Evolutionary conservation across 108 stramenopile genomes (phyloP), one percentile per base, ranked within the genome.

Genomic region (Cylindrotheca closterium): DNA sequence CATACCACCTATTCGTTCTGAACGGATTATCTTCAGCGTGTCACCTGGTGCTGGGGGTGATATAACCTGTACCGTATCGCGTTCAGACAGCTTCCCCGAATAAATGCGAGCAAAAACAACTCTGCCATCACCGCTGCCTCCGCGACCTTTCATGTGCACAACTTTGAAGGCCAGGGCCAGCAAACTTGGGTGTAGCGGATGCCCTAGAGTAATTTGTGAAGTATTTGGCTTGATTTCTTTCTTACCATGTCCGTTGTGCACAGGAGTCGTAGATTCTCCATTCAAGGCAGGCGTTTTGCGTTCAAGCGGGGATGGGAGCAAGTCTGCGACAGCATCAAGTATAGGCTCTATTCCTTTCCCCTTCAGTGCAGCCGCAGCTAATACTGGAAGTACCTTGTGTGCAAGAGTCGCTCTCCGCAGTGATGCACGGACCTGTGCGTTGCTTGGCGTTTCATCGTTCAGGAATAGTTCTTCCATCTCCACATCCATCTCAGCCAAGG

Each of bases 261-360:
- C 34, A n/a, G n/a, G n/a, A n/a, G n/a, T n/a, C n/a, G n/a, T n/a
- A n/a, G n/a, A n/a, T n/a, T n/a, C n/a, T n/a, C n/a, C n/a, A 21
- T 60, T 74, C 63, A 92, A 51, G 28, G 81, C 67, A 8, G 89
- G 87, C 17, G 91, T 75, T 30, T 65, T 30, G 5, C 91, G 75
- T 77, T 99, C 96, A 23, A 96, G 72, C 0, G 99, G 99, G 37
- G 85, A 87, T 3, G 99, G 99, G 15, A 98, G 73, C 42, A 89
- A 91, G 63, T 95, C 96, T 18, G 89, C 88, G 63, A 98, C 83
- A 24, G 81, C 78, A 77, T 99, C 98, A 55, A 99, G 77, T 8
- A 98, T 58, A 18, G 95, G 87, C 61, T 98, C 97, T 21, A 99
- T 84, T 25, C 98, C 98, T 47, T 84, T 81, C 34, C 96, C 93